Evolutionary conservation across 2,329 filamentous ascomycete species (phyloP).

Genomic region (Aaosphaeria arxii): DNA sequence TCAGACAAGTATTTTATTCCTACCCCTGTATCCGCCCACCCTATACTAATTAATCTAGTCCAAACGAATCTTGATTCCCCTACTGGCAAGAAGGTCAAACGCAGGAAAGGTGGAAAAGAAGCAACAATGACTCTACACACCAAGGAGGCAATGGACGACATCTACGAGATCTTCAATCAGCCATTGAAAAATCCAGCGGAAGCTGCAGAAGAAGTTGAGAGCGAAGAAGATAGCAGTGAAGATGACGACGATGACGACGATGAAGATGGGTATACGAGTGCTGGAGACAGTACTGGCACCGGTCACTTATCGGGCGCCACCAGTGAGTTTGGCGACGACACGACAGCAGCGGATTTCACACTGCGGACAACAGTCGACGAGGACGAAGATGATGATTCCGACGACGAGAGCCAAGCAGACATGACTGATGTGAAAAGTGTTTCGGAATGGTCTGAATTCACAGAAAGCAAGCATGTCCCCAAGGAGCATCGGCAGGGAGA

Average conservation of each 20-base stretch:
- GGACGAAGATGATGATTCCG: constrained; percentile 41
- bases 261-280: constrained; percentile 70
- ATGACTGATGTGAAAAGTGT: constrained; percentile 46
- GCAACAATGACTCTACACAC: constrained; percentile 99
- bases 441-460: constrained; percentile 89
- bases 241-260: constrained; percentile 55
- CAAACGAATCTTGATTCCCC: constrained; percentile 92
- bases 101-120: constrained; percentile 70
- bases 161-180: constrained; percentile 95
- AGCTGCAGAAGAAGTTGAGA: constrained; percentile 54
- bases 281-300: constrained; percentile 77
- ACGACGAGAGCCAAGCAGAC: constrained; percentile 24
- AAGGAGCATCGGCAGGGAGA: constrained; percentile 27
- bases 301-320: constrained; percentile 63
- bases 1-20: constrained; percentile 69
- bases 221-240: constrained; percentile 65
- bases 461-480: constrained; percentile 68
- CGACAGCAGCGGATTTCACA: constrained; percentile 50
- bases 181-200: constrained; percentile 59
- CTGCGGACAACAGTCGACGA: constrained; percentile 33
- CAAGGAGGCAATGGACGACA: constrained; percentile 90
- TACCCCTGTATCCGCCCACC: constrained; percentile 14
- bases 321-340: constrained; percentile 66
- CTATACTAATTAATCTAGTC: constrained; percentile 51
- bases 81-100: constrained; percentile 71